phyloP scores from a whole-genome alignment of 331 rosid genomes.

The Malus hybrid region DNA sequence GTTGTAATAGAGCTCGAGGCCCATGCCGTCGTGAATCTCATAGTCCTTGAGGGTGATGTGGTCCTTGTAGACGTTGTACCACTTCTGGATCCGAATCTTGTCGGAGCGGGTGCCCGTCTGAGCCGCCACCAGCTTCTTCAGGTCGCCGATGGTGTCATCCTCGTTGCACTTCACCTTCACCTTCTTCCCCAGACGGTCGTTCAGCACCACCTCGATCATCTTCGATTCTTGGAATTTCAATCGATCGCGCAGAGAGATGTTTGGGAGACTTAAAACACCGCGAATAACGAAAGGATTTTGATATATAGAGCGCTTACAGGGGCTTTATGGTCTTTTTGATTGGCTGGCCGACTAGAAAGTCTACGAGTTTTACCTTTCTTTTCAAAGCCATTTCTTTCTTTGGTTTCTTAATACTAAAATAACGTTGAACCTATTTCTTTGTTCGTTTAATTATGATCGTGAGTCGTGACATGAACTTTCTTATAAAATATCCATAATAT shows the following conservation, averaged over 20 bases:
- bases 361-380: background rate
- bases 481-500: too few relatives aligned
- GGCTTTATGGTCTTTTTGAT: background rate
- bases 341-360: background rate
- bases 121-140: constrained; percentile 29
- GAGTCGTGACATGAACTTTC: too few relatives aligned
- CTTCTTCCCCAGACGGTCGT: constrained; percentile 31
- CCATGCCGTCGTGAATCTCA: constrained; percentile 30
- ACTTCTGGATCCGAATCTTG: constrained; percentile 32
- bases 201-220: constrained; percentile 31
- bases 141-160: constrained; percentile 30
- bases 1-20: constrained; percentile 32
- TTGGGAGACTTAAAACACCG: background rate
- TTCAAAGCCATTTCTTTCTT: background rate
- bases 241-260: background rate
- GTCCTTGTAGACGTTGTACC: constrained; percentile 33
- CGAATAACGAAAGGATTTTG: background rate
- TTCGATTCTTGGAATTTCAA: background rate
- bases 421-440: too few relatives aligned
- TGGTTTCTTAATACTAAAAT: background rate
- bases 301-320: background rate
- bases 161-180: constrained; percentile 32
- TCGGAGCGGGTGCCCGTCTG: constrained; percentile 28
- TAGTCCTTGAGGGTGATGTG: constrained; percentile 31
- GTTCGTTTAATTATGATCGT: too few relatives aligned